Evolutionary conservation across 768 basidiomycete genomes (phyloP), one percentile per base, ranked within the genome.

Genomic region (Chalciporus piperatus): DNA sequence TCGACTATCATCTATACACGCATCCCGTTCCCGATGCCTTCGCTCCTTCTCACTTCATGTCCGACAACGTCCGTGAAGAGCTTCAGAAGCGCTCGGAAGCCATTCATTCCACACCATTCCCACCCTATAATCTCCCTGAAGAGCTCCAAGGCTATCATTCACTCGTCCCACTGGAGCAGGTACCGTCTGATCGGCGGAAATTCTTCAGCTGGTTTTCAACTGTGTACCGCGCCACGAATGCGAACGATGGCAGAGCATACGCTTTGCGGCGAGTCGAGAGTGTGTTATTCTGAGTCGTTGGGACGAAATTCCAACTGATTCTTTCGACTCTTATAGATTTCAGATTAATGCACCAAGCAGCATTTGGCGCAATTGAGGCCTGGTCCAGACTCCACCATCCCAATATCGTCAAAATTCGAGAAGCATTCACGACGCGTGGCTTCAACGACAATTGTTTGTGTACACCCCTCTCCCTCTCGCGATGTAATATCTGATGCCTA

Each of bases 1-100:
- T 98, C 41, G 84, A 97, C 64, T 93, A 99, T 63, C 92, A 98
- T 58, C 78, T 98, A 27, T 99, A 99, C 73, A 86, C 89, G 4
- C 80, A 81, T 2, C 79, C 80, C 59, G 74, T 87, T 62, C 74
- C 87, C 40, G 70, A 80, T 56, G 62, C 76, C 50, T 74, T 87
- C 64, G 62, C 78, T 59, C 65, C 78, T 16, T 74, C 78, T 27
- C 92, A 95, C 64, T 98, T 96, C 71, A 78, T 97, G 43, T 87
- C 93, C n/a, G 89, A 94, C 60, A 77, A 77, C 20, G 73, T 85
- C 16, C 85, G 84, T 39, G 79, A 80, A 55, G 80, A 81, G 42
- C 65, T 83, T n/a, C 77, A 77, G 48, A 65, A 65, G 49, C 78
- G 81, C 16, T 73, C 78, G 1, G 79, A 82, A 55, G 65, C 71